These are phyloP conservation scores for Scedosporium apiospermum DNA, from an alignment of 2,329 filamentous ascomycete species.

Conservation along the genomic window DNA sequence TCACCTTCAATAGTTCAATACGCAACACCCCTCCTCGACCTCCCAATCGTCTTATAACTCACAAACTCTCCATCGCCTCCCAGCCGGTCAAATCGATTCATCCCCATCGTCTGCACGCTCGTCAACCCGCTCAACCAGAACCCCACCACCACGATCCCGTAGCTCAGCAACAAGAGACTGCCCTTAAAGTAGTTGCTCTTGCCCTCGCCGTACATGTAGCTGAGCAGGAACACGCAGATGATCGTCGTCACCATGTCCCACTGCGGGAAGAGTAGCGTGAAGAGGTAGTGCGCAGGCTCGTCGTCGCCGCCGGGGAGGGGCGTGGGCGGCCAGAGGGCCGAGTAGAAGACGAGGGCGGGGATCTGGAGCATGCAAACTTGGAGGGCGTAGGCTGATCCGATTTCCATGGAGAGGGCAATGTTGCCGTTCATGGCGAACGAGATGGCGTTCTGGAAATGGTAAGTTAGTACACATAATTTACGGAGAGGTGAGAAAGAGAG, in stretches of 20 bases:
- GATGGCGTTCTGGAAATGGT: constrained; percentile 67
- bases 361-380: constrained; percentile 95
- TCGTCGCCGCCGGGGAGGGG: constrained; percentile 22
- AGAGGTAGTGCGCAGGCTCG: constrained; percentile 50
- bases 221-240: constrained; percentile 88
- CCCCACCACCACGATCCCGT: constrained; percentile 82
- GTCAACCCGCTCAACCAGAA: constrained; percentile 72
- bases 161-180: constrained; percentile 85
- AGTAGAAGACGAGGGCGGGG: constrained; percentile 85
- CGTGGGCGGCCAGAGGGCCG: constrained; percentile 55
- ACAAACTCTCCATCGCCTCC: constrained; percentile 38
- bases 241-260: constrained; percentile 99
- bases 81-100: constrained; percentile 44
- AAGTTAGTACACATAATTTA: constrained; percentile 9
- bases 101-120: constrained; percentile 24
- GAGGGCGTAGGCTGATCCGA: constrained; percentile 90
- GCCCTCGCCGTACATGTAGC: constrained; percentile 95
- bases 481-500: not conserved
- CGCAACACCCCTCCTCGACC: constrained; percentile 27
- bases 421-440: constrained; percentile 99
- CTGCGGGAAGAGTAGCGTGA: constrained; percentile 89
- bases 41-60: constrained; percentile 45
- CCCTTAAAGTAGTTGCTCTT: constrained; percentile 99
- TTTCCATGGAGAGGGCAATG: constrained; percentile 97
- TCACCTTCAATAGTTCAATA: constrained; percentile 14